Conservation (phyloP, 2,329 filamentous ascomycete genomes). For the Emmonsia crescens region DNA sequence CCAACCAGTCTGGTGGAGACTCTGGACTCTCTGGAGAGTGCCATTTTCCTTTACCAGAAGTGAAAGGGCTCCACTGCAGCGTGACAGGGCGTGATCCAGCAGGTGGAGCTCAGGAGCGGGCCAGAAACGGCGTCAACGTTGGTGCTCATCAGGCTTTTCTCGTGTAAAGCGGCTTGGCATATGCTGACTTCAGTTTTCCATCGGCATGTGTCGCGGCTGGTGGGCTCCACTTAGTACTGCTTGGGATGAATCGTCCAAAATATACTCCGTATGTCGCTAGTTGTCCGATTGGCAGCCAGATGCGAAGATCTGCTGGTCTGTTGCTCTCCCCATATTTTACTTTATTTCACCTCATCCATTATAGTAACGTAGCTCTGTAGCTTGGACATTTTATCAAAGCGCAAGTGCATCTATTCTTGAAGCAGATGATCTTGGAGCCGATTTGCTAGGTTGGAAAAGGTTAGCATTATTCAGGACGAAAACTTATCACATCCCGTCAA, state of each 20-base stretch:
- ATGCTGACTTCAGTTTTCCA: background rate
- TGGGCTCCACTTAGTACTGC: background rate
- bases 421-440: background rate
- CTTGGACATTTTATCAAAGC: background rate
- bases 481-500: background rate
- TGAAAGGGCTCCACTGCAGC: background rate
- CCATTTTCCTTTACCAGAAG: background rate
- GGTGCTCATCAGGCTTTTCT: background rate
- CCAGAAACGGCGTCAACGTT: constrained; percentile 3
- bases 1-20: background rate
- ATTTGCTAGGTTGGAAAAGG: background rate
- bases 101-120: background rate
- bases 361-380: background rate
- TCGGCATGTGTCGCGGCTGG: background rate
- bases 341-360: background rate
- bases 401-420: background rate
- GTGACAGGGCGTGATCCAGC: background rate
- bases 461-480: background rate
- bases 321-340: background rate
- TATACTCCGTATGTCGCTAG: background rate
- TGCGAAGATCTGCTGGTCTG: background rate
- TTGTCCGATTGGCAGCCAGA: background rate
- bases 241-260: background rate
- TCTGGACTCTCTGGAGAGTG: background rate
- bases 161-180: background rate